Conservation (phyloP, 495 filamentous ascomycete genomes). For the Copromyces sp. region DNA sequence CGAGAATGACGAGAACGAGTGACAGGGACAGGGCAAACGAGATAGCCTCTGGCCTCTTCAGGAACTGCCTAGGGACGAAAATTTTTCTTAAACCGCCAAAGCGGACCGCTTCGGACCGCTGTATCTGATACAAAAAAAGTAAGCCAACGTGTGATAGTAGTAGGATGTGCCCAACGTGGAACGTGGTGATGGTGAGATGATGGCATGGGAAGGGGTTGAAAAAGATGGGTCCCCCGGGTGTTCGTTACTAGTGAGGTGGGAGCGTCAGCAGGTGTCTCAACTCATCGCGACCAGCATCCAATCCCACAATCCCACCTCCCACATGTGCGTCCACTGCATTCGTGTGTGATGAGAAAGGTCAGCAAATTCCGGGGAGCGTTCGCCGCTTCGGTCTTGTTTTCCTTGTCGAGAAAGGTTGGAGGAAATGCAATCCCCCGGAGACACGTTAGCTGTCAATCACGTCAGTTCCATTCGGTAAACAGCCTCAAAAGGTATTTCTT, state of each 20-base stretch:
- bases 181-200: neutral
- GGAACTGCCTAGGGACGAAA: neutral
- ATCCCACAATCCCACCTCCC: neutral
- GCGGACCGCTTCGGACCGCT: neutral
- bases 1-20: neutral
- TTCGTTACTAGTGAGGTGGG: neutral
- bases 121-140: neutral
- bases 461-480: neutral
- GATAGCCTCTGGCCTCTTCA: neutral
- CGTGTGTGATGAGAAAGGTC: neutral
- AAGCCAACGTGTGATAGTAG: neutral
- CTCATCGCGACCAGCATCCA: neutral
- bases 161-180: neutral
- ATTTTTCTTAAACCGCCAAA: neutral
- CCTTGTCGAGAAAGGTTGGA: neutral
- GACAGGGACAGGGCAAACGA: neutral
- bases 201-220: neutral
- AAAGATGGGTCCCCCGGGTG: neutral
- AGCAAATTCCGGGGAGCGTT: neutral
- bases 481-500: neutral
- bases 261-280: neutral
- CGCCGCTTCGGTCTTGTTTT: neutral
- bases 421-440: neutral
- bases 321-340: neutral
- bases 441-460: neutral